These are phyloP conservation scores for Cladosporium sp. DNA, from an alignment of 2,329 filamentous ascomycete genomes.

Conservation along the genomic window DNA sequence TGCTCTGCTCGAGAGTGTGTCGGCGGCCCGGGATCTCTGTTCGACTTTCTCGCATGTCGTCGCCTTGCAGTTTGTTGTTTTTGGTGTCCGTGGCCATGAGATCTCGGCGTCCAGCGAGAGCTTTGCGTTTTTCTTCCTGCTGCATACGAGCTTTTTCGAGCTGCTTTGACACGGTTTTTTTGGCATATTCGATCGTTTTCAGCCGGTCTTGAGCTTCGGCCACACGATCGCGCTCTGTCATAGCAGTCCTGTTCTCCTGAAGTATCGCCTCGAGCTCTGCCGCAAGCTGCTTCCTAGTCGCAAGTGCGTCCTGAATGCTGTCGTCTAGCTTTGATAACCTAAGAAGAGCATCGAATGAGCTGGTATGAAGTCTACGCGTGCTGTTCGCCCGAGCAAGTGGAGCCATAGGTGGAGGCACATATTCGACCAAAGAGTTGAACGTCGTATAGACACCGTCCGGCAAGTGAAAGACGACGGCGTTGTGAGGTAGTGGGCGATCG, in stretches of 20 bases:
- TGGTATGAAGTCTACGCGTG: conserved; percentile 52
- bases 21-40: conserved; percentile 40
- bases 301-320: conserved; percentile 82
- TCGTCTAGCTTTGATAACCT: conserved; percentile 80
- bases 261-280: conserved; percentile 63
- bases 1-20: conserved; percentile 39
- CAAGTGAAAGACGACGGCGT: conserved; percentile 80
- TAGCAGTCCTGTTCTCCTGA: conserved; percentile 32
- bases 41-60: conserved; percentile 53
- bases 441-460: conserved; percentile 75
- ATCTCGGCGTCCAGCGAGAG: conserved; percentile 57
- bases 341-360: conserved; percentile 84
- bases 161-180: conserved; percentile 59
- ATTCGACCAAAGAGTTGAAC: conserved; percentile 22
- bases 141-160: conserved; percentile 57
- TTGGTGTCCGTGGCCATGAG: conserved; percentile 53
- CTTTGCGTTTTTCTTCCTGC: conserved; percentile 61
- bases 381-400: conserved; percentile 28
- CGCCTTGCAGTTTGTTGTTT: conserved; percentile 25
- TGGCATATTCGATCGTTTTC: conserved; percentile 43
- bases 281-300: conserved; percentile 66
- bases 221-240: conserved; percentile 30
- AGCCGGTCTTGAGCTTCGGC: conserved; percentile 41
- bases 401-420: conserved; percentile 13
- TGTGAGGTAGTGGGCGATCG: conserved; percentile 67